These are phyloP conservation scores for Encephalitozoon cuniculi DNA, from an alignment of 371 early-diverging fungal species.

Conservation along the genomic window DNA sequence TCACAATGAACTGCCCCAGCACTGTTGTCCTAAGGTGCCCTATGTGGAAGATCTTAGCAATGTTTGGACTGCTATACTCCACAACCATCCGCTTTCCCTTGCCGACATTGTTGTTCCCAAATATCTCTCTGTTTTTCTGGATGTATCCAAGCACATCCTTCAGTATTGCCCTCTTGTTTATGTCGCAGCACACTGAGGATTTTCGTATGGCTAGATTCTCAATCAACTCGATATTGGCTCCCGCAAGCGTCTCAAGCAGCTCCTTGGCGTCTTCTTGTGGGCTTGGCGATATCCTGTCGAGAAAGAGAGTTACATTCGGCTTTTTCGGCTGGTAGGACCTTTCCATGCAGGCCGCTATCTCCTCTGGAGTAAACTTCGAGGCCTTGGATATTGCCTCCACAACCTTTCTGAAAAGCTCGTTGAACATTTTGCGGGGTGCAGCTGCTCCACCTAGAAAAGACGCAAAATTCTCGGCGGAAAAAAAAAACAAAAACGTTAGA, in stretches of 20 bases:
- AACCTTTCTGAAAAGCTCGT: constrained; percentile 25
- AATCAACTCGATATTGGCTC: neutral
- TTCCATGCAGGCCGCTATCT: constrained; percentile 18
- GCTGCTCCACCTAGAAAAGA: neutral
- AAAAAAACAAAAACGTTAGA: constrained; percentile 19
- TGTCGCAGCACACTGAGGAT: constrained; percentile 35
- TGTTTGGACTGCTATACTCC: constrained; percentile 93
- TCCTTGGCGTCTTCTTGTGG: constrained; percentile 17
- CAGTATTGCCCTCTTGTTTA: constrained; percentile 28
- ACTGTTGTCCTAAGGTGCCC: constrained; percentile 96
- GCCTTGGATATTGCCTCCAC: constrained; percentile 6
- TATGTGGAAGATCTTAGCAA: constrained; percentile 98
- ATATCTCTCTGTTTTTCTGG: constrained; percentile 19
- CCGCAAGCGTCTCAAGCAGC: constrained; percentile 5
- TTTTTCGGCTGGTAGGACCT: constrained; percentile 12
- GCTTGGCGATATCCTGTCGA: constrained; percentile 20
- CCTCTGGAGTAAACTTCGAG: neutral
- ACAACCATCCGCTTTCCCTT: constrained; percentile 68
- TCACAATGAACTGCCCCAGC: constrained; percentile 82
- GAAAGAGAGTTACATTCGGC: constrained; percentile 40
- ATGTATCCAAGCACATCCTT: constrained; percentile 35
- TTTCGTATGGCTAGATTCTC: constrained; percentile 2
- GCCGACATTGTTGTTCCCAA: constrained; percentile 60
- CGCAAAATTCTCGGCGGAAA: neutral
- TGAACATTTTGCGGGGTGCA: constrained; percentile 11